Percentiles rank a stretch among this genome's conserved stretches.
phyloP scores from a whole-genome alignment of 2,329 filamentous ascomycete genomes.

The Atkinsonella hypoxylon region DNA sequence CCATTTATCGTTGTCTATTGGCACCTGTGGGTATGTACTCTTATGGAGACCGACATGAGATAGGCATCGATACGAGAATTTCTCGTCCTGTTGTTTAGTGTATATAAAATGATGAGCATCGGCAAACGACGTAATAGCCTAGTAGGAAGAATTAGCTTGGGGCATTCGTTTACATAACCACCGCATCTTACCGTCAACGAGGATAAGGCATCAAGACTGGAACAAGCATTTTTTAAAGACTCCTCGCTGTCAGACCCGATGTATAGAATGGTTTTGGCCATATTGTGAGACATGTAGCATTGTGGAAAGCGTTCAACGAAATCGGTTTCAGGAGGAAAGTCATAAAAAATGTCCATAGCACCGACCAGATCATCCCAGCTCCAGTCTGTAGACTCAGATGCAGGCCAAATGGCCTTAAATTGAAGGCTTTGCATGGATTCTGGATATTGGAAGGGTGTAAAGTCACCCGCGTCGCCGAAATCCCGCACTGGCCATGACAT shows the following conservation, averaged over 20 bases:
- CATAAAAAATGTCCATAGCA: too few relatives aligned
- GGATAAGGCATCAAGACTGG: conserved; percentile 10
- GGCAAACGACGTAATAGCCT: conserved; percentile 7
- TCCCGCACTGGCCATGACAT: too few relatives aligned
- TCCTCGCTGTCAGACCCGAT: conserved; percentile 12
- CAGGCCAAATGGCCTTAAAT: conserved; percentile 1
- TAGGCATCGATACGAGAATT: conserved; percentile 15
- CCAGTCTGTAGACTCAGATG: not conserved
- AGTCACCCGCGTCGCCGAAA: too few relatives aligned
- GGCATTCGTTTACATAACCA: not conserved
- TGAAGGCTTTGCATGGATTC: not conserved
- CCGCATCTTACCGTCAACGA: conserved; percentile 3
- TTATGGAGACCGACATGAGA: conserved; percentile 15
- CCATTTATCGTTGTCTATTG: conserved; percentile 2
- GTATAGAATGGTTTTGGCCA: conserved; percentile 16
- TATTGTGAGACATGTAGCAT: conserved; percentile 14
- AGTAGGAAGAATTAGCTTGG: not conserved
- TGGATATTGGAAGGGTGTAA: not conserved
- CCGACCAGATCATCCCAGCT: not conserved
- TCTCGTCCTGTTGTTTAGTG: conserved; percentile 6
- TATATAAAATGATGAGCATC: conserved; percentile 14
- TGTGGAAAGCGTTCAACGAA: not conserved
- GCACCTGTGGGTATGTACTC: conserved; percentile 12
- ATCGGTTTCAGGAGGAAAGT: not conserved
- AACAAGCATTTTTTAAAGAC: conserved; percentile 7